Percentiles rank a stretch among this genome's conserved stretches.
Conservation (phyloP, 306 rosid genomes). For the Cucumis melo region DNA sequence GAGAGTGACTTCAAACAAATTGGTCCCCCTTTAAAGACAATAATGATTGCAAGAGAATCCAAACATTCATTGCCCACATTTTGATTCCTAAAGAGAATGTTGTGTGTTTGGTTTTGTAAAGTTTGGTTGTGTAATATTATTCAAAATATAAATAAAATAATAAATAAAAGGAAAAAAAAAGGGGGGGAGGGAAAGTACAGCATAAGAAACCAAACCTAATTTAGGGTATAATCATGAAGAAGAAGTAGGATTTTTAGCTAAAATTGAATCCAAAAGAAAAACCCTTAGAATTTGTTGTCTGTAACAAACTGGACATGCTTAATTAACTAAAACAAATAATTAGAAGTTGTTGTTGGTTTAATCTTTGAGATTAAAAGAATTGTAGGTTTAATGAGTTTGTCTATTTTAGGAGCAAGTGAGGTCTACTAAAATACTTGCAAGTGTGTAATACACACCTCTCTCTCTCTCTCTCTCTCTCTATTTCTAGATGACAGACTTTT, state of each 20-base stretch:
- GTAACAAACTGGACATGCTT: not conserved
- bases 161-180: not conserved
- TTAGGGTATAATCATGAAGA: not conserved
- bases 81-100: constrained; percentile 36
- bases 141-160: not conserved
- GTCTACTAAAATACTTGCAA: not conserved
- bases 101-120: constrained; percentile 4
- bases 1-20: constrained; percentile 54
- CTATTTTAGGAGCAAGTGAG: constrained; percentile 3
- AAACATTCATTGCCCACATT: constrained; percentile 46
- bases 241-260: not conserved
- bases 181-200: not conserved
- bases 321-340: not conserved
- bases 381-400: constrained; percentile 7
- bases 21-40: constrained; percentile 63
- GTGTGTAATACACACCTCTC: not conserved
- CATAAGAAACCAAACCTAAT: constrained; percentile 5
- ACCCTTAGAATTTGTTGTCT: not conserved
- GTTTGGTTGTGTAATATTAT: not conserved
- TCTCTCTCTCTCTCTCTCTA: too few relatives aligned
- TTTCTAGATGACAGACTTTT: not conserved
- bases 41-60: constrained; percentile 41
- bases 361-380: not conserved
- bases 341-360: not conserved
- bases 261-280: not conserved